These are phyloP conservation scores for Herpetomonas muscarum DNA, from an alignment of 208 protist genomes.

Conservation along the genomic window DNA sequence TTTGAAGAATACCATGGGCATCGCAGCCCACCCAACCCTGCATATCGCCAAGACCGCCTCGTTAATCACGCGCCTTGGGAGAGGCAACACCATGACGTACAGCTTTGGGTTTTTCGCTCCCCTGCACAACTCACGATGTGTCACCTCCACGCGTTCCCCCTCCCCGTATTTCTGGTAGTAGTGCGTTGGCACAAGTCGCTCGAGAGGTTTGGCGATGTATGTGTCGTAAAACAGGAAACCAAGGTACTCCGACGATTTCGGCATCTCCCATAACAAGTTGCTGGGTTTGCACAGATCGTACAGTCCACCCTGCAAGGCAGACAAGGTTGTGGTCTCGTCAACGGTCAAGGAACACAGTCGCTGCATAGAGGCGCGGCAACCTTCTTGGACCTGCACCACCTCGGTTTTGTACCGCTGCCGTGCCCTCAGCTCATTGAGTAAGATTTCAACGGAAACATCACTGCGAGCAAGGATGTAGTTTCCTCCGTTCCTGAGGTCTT, in stretches of 20 bases:
- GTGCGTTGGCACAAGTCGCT: conserved; percentile 8
- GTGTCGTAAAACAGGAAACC: conserved; percentile 24
- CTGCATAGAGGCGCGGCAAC: conserved; percentile 5
- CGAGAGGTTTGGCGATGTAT: conserved; percentile 13
- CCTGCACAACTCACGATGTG: background rate
- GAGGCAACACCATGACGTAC: background rate
- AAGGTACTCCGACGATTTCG: conserved; percentile 21
- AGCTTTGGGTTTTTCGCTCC: background rate
- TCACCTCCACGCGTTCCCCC: background rate
- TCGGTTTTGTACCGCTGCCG: conserved; percentile 20
- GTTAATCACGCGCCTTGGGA: background rate
- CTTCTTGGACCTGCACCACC: conserved; percentile 31
- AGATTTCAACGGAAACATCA: background rate
- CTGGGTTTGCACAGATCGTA: conserved; percentile 12
- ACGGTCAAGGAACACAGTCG: conserved; percentile 19
- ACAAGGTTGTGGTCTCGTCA: conserved; percentile 19
- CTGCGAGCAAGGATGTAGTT: conserved; percentile 19
- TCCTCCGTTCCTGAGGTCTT: conserved; percentile 18
- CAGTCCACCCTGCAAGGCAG: conserved; percentile 19
- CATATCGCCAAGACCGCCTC: background rate
- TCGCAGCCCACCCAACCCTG: background rate
- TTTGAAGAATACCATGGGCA: background rate
- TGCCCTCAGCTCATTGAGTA: conserved; percentile 12
- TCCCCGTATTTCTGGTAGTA: conserved; percentile 5
- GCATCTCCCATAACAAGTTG: background rate